These are phyloP conservation scores for Tolypocladium tundrense DNA, from an alignment of 2,329 filamentous ascomycete species.

Conservation along the genomic window DNA sequence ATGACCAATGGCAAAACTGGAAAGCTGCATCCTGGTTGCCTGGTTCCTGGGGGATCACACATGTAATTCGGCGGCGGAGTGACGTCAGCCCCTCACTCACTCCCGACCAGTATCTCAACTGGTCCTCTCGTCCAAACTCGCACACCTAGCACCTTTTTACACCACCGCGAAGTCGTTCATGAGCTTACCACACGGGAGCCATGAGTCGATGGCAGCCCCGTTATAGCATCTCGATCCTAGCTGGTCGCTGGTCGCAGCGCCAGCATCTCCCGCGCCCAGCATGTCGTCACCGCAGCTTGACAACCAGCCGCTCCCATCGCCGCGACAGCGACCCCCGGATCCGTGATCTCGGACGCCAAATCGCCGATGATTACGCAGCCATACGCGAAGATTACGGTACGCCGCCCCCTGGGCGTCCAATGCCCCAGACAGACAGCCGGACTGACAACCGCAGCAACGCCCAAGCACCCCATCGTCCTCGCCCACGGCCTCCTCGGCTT, in stretches of 20 bases:
- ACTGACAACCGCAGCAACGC: constrained; percentile 30
- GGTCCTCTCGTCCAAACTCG: background rate
- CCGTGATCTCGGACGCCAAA: constrained; percentile 13
- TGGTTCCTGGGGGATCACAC: background rate
- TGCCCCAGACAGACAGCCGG: background rate
- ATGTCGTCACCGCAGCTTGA: background rate
- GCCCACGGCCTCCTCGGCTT: constrained; percentile 58
- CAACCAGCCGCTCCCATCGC: background rate
- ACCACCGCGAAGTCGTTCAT: background rate
- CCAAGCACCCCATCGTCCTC: constrained; percentile 52
- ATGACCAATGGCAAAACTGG: background rate
- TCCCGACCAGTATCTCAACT: background rate
- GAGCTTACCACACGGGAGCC: background rate
- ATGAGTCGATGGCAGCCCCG: constrained; percentile 1
- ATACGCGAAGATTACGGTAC: constrained; percentile 35
- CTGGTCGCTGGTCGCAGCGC: background rate
- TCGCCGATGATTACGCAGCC: constrained; percentile 35
- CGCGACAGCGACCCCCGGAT: constrained; percentile 3
- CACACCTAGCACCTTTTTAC: background rate
- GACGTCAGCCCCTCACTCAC: constrained; percentile 5
- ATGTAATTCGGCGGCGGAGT: background rate
- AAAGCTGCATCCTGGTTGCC: background rate
- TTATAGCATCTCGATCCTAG: background rate
- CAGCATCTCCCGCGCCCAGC: background rate
- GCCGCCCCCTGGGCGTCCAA: background rate